Evolutionary conservation across 208 protist species (phyloP).

Genomic region (Sergeia podlipaevii): DNA sequence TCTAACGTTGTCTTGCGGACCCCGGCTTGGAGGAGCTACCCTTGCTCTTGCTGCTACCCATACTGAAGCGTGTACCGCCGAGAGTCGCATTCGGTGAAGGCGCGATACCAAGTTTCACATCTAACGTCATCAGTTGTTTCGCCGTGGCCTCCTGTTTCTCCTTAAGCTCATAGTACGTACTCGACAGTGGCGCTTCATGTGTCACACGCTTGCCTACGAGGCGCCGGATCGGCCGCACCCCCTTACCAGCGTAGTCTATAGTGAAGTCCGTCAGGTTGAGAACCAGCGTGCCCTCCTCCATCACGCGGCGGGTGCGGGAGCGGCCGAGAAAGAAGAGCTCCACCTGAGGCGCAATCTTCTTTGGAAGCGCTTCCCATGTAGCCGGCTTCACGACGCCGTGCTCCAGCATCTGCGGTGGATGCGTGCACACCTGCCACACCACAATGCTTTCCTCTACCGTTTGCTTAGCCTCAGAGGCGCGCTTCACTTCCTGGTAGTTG

Average conservation of each 20-base stretch:
- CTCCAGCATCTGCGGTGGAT: conserved; percentile 60
- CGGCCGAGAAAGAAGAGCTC: conserved; percentile 73
- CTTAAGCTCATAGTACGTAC: conserved; percentile 19
- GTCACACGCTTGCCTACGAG: conserved; percentile 48
- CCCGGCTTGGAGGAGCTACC: no score
- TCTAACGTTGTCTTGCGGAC: no score
- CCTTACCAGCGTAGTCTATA: conserved; percentile 76
- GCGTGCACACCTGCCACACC: conserved; percentile 76
- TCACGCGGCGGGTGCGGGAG: conserved; percentile 34
- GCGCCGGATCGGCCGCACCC: conserved; percentile 67
- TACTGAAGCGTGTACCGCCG: no score
- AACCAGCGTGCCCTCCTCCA: conserved; percentile 40
- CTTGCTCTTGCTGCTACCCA: no score
- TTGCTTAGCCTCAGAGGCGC: conserved; percentile 52
- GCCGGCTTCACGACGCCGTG: conserved; percentile 77
- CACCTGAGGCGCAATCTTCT: conserved; percentile 48
- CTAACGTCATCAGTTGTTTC: conserved; percentile 25
- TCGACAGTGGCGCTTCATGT: conserved; percentile 29
- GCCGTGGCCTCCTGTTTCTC: conserved; percentile 14
- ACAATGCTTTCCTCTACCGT: conserved; percentile 67
- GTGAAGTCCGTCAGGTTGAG: conserved; percentile 55
- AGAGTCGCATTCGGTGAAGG: no score
- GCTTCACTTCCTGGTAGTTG: conserved; percentile 62
- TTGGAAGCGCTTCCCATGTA: conserved; percentile 67
- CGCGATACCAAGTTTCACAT: conserved; percentile 34